Conservation (phyloP, 2,329 filamentous ascomycete species). For the Sphaceloma murrayae region DNA sequence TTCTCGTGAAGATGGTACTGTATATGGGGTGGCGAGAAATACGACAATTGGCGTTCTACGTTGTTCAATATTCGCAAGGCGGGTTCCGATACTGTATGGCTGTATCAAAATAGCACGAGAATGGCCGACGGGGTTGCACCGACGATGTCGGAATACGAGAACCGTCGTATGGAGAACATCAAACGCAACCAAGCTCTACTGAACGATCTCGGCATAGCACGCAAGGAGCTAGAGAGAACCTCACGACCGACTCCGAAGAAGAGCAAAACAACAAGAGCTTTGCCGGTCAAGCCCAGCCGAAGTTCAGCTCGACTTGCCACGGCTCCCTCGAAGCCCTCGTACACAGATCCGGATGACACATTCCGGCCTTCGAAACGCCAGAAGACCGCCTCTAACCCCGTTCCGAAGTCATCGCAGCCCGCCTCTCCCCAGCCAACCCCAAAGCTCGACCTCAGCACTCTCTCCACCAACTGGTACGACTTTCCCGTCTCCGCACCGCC, state of each 20-base stretch:
- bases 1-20: too few species aligned
- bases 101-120: too few species aligned
- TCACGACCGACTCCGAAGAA: constrained; percentile 32
- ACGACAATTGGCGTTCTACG: too few species aligned
- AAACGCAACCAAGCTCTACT: constrained; percentile 41
- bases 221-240: constrained; percentile 19
- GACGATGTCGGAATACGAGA: constrained; percentile 38
- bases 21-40: too few species aligned
- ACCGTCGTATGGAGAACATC: constrained; percentile 40
- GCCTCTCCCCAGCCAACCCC: background rate
- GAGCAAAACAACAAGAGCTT: constrained; percentile 28
- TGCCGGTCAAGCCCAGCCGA: constrained; percentile 19
- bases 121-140: too few species aligned
- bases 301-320: constrained; percentile 42
- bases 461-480: constrained; percentile 32
- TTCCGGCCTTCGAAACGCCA: background rate
- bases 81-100: too few species aligned
- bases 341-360: constrained; percentile 27
- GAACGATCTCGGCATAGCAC: constrained; percentile 38
- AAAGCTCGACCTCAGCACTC: constrained; percentile 33
- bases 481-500: constrained; percentile 35
- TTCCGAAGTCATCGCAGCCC: background rate
- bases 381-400: background rate
- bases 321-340: constrained; percentile 27
- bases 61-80: too few species aligned